Conservation (phyloP, 2,329 filamentous ascomycete genomes). For the Fusarium redolens region DNA sequence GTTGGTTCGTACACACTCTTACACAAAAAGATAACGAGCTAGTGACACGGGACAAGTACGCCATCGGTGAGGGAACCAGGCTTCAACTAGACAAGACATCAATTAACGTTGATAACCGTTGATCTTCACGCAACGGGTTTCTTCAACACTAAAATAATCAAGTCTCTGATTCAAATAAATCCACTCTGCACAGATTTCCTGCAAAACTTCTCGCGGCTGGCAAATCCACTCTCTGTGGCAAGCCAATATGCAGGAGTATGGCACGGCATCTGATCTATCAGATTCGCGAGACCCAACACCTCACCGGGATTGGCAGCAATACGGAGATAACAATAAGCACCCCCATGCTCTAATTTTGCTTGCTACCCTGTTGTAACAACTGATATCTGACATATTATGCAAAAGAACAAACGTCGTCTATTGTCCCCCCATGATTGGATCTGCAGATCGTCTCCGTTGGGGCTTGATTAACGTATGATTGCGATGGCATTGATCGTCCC, state of each 20-base stretch:
- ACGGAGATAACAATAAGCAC: not conserved
- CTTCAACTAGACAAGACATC: not conserved
- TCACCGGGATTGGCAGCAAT: not conserved
- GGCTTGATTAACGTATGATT: not conserved
- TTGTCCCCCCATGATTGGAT: not conserved
- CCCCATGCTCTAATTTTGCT: not conserved
- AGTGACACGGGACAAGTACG: not conserved
- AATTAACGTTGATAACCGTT: not conserved
- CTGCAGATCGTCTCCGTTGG: not conserved
- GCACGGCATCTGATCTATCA: conserved; percentile 9
- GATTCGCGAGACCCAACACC: not conserved
- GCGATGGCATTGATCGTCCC: not conserved
- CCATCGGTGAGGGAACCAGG: not conserved
- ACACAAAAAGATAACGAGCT: not conserved
- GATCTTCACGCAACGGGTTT: not conserved
- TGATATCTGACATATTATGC: conserved; percentile 1
- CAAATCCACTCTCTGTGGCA: not conserved
- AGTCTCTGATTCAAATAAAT: not conserved
- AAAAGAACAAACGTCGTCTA: not conserved
- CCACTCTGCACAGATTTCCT: not conserved
- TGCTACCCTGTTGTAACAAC: not conserved
- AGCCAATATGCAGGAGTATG: not conserved
- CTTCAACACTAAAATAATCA: not conserved
- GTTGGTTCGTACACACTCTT: not conserved
- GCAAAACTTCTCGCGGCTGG: not conserved